Evolutionary conservation across 1,284 basidiomycete species (phyloP).

Genomic region (Tausonia pullulans): DNA sequence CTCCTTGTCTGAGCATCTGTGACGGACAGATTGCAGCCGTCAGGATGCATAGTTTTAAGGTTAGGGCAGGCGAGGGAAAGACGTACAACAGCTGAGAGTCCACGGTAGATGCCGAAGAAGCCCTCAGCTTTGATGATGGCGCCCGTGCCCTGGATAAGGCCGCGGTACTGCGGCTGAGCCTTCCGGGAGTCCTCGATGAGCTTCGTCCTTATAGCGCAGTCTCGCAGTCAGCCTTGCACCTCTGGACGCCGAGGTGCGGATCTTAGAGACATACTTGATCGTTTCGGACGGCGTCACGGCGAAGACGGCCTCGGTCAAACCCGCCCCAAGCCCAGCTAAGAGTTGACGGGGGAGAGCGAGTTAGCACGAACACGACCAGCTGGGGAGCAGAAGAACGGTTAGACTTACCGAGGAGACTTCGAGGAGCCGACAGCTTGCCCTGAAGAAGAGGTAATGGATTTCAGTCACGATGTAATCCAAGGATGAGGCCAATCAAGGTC

Average conservation of each 20-base stretch:
- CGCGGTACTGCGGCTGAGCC: slow-evolving; percentile 69
- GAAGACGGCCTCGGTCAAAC: slow-evolving; percentile 85
- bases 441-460: slow-evolving; percentile 28
- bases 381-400: slow-evolving; percentile 21
- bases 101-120: slow-evolving; percentile 66
- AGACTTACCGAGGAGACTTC: slow-evolving; percentile 59
- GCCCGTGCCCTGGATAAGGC: slow-evolving; percentile 74
- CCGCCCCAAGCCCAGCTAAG: slow-evolving; percentile 81
- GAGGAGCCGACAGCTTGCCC: slow-evolving; percentile 79
- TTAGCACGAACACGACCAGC: background rate
- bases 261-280: slow-evolving; percentile 62
- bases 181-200: slow-evolving; percentile 89
- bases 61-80: background rate
- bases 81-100: slow-evolving; percentile 82
- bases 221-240: background rate
- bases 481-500: too few species aligned
- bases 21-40: background rate
- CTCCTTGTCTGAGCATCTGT: slow-evolving; percentile 93
- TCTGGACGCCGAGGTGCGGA: background rate
- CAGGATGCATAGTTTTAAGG: background rate
- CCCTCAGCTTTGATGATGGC: slow-evolving; percentile 80
- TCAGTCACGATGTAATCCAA: too few species aligned
- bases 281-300: slow-evolving; percentile 97
- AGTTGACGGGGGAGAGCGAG: slow-evolving; percentile 13
- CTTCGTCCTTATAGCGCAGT: slow-evolving; percentile 59